Evolutionary conservation across 2,329 filamentous ascomycete genomes (phyloP).

Genomic region (Ophiostoma perfectum): DNA sequence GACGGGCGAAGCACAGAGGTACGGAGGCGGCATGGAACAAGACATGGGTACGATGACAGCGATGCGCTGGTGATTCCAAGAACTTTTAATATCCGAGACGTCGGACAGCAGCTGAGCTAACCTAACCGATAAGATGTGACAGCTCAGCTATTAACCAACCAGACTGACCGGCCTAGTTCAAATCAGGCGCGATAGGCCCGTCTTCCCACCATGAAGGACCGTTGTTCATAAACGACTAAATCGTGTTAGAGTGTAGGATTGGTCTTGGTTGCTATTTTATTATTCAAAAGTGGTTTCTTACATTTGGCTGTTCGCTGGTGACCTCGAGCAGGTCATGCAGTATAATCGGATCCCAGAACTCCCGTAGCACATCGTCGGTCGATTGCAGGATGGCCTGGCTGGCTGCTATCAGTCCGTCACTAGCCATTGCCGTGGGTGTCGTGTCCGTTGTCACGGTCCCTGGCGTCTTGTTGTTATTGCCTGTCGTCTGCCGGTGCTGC

Average conservation of each 20-base stretch:
- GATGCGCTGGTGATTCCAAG: neutral
- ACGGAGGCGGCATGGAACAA: neutral
- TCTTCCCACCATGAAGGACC: slow-evolving; percentile 19
- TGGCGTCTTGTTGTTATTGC: neutral
- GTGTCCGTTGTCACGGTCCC: slow-evolving; percentile 8
- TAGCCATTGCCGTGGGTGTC: neutral
- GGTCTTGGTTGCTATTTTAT: neutral
- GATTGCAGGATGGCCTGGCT: slow-evolving; percentile 7
- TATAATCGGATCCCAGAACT: slow-evolving; percentile 21
- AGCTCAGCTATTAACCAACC: too few relatives aligned
- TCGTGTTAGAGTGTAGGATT: neutral
- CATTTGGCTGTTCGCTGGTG: slow-evolving; percentile 6
- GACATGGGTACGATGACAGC: neutral
- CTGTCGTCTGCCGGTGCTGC: slow-evolving; percentile 10
- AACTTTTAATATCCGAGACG: neutral
- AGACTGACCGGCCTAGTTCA: neutral
- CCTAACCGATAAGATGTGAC: neutral
- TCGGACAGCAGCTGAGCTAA: neutral
- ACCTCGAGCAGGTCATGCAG: slow-evolving; percentile 18
- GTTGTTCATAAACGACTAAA: slow-evolving; percentile 12
- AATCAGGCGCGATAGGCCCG: neutral
- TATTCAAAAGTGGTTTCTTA: neutral
- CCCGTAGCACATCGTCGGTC: slow-evolving; percentile 16
- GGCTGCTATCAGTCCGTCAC: neutral
- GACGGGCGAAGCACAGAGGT: neutral